A percentile compares a stretch with the other conserved stretches of the same genome.
Conservation (phyloP, 2,329 filamentous ascomycete species). For the Ascochyta rabiei region DNA sequence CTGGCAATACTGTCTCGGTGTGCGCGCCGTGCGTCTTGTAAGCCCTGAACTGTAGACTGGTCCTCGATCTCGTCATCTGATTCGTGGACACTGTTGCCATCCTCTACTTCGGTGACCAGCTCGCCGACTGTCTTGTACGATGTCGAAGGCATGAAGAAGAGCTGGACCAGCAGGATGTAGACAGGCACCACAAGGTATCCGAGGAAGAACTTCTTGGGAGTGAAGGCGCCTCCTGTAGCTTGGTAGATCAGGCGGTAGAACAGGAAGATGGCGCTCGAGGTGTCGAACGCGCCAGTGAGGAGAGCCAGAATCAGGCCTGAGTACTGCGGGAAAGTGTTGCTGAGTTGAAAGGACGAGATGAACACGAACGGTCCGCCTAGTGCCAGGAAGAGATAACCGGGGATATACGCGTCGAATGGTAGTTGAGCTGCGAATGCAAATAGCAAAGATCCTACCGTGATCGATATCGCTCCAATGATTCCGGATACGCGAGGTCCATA, state of each 20-base stretch:
- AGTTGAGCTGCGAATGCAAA: conserved; percentile 71
- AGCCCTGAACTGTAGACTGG: conserved; percentile 52
- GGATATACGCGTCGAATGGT: conserved; percentile 71
- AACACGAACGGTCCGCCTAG: conserved; percentile 59
- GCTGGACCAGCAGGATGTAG: conserved; percentile 52
- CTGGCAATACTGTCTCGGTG: conserved; percentile 68
- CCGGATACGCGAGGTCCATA: conserved; percentile 80
- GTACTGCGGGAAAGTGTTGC: conserved; percentile 58
- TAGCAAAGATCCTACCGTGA: conserved; percentile 72
- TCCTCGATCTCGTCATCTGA: conserved; percentile 63
- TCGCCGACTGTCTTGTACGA: conserved; percentile 71
- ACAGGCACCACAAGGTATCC: conserved; percentile 56
- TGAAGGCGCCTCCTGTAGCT: conserved; percentile 50
- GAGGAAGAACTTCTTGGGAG: conserved; percentile 57
- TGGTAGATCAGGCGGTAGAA: conserved; percentile 56
- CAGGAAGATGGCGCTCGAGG: conserved; percentile 56
- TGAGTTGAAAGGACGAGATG: conserved; percentile 58
- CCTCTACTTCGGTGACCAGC: conserved; percentile 74
- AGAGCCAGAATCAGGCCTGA: conserved; percentile 57
- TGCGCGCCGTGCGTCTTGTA: conserved; percentile 61
- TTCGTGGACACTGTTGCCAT: conserved; percentile 55
- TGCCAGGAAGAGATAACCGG: conserved; percentile 57
- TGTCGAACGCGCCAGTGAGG: conserved; percentile 59
- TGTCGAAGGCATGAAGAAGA: conserved; percentile 54
- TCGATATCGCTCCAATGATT: conserved; percentile 70